Conservation (phyloP, 1,139 yeast genomes). For the Sugiyamaella xylanicola region DNA sequence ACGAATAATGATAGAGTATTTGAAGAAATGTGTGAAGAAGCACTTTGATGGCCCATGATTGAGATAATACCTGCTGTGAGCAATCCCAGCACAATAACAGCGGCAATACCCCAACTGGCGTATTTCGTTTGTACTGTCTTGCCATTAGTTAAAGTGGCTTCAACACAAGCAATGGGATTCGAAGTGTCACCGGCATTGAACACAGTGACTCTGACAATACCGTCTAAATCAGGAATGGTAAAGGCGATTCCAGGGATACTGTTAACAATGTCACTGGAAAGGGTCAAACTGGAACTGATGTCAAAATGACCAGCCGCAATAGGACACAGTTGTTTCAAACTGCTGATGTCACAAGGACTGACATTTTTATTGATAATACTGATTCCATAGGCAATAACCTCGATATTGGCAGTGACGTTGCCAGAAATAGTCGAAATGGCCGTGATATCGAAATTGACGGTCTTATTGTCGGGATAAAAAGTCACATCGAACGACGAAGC, state of each 20-base stretch:
- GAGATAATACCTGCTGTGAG: conserved; percentile 85
- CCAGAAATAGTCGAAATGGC: conserved; percentile 83
- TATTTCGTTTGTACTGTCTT: conserved; percentile 93
- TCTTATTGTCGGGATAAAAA: conserved; percentile 64
- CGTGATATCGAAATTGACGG: conserved; percentile 66
- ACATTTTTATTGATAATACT: conserved; percentile 58
- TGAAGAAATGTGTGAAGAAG: conserved; percentile 97
- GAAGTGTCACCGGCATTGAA: conserved; percentile 50
- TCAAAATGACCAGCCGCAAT: conserved; percentile 85
- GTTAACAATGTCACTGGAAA: conserved; percentile 43
- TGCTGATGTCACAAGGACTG: conserved; percentile 59
- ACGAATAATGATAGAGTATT: conserved; percentile 90
- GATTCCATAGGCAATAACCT: conserved; percentile 84
- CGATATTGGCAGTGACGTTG: conserved; percentile 65
- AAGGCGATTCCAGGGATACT: conserved; percentile 81
- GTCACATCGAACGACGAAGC: conserved; percentile 82
- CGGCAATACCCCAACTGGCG: conserved; percentile 97
- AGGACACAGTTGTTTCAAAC: conserved; percentile 66
- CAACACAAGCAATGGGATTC: conserved; percentile 82
- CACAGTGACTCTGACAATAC: conserved; percentile 76
- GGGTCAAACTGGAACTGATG: conserved; percentile 55
- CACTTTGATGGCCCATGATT: conserved; percentile 82
- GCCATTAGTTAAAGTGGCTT: conserved; percentile 82
- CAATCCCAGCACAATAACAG: conserved; percentile 83
- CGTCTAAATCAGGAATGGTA: conserved; percentile 92